Evolutionary conservation across 192 early-diverging fungal genomes (phyloP).

Genomic region (Bifiguratus adelaidae): DNA sequence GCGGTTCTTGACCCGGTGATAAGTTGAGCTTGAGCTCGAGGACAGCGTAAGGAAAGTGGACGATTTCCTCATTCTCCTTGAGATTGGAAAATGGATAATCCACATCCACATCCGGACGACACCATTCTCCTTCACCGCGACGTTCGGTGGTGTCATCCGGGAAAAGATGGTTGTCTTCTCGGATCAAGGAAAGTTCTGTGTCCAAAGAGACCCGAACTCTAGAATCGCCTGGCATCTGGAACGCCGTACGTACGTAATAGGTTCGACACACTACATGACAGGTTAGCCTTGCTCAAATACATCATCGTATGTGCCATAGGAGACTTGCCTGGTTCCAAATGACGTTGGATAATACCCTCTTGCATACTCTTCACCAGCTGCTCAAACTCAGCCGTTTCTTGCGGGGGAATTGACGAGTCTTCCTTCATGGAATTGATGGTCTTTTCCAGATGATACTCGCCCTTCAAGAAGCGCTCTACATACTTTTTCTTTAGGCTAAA

Average conservation of each 20-base stretch:
- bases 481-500: slow-evolving; percentile 87
- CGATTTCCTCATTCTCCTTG: slow-evolving; percentile 47
- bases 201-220: slow-evolving; percentile 90
- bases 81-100: slow-evolving; percentile 72
- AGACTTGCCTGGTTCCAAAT: slow-evolving; percentile 42
- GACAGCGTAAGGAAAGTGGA: slow-evolving; percentile 90
- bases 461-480: slow-evolving; percentile 72
- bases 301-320: slow-evolving; percentile 5
- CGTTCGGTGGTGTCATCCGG: slow-evolving; percentile 37
- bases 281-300: slow-evolving; percentile 8
- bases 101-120: slow-evolving; percentile 73
- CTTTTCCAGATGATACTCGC: slow-evolving; percentile 63
- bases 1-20: slow-evolving; percentile 51
- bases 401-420: slow-evolving; percentile 53
- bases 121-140: slow-evolving; percentile 83
- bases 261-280: slow-evolving; percentile 57
- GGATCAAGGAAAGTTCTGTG: slow-evolving; percentile 90
- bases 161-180: slow-evolving; percentile 70
- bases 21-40: slow-evolving; percentile 81
- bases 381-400: slow-evolving; percentile 64
- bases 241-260: slow-evolving; percentile 96
- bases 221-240: slow-evolving; percentile 94
- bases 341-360: slow-evolving; percentile 45
- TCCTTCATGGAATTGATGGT: slow-evolving; percentile 67
- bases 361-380: slow-evolving; percentile 60